Percentiles rank a stretch among this genome's conserved stretches.
These are phyloP conservation scores for Amborella trichopoda DNA, from an alignment of 164 flowering plant species.

Conservation along the genomic window DNA sequence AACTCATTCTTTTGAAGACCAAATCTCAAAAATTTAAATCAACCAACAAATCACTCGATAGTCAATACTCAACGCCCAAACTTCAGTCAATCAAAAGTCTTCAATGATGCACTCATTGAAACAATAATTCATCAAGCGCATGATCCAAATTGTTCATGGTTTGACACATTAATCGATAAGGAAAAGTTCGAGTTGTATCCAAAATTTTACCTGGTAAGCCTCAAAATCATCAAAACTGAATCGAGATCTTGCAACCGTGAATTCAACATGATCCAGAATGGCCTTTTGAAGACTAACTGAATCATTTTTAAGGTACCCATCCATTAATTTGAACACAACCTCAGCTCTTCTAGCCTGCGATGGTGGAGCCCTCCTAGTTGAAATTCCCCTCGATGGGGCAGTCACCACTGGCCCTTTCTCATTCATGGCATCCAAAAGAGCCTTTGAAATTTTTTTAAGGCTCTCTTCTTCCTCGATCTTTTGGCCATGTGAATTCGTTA, in stretches of 20 bases:
- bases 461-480: conserved; percentile 23
- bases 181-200: neutral
- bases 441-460: conserved; percentile 29
- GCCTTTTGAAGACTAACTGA: conserved; percentile 40
- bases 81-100: too few species aligned
- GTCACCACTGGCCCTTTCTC: conserved; percentile 6
- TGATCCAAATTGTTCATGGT: too few species aligned
- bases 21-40: too few species aligned
- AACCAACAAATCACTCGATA: too few species aligned
- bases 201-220: conserved; percentile 38
- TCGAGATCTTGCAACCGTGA: conserved; percentile 41
- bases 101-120: too few species aligned
- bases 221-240: conserved; percentile 58
- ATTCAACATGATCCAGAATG: conserved; percentile 47
- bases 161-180: too few species aligned
- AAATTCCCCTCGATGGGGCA: neutral
- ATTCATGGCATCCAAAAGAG: conserved; percentile 36
- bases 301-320: conserved; percentile 37
- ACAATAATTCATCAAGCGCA: too few species aligned
- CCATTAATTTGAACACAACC: conserved; percentile 45
- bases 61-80: too few species aligned
- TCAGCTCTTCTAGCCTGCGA: conserved; percentile 26
- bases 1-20: too few species aligned
- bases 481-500: conserved; percentile 32
- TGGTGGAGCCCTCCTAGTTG: conserved; percentile 22